These are phyloP conservation scores for Pseudopyricularia cyperi DNA, from an alignment of 2,329 filamentous ascomycete genomes.

Conservation along the genomic window DNA sequence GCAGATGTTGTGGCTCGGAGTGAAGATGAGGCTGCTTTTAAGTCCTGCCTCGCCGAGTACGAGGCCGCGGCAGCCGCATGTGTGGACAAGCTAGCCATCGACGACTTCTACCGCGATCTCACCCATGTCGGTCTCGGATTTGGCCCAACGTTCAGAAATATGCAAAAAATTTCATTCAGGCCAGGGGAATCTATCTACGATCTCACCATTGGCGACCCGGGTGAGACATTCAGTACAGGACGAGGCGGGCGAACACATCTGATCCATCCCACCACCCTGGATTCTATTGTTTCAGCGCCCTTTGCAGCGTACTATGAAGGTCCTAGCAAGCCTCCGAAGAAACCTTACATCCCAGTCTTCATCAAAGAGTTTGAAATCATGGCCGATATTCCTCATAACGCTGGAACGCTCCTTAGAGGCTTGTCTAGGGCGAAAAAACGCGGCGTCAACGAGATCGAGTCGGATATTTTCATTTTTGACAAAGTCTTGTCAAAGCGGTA, in stretches of 20 bases:
- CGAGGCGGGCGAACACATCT: conserved; percentile 10
- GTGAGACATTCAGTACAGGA: neutral
- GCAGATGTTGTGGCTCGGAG: neutral
- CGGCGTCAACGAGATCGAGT: neutral
- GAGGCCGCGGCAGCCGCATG: neutral
- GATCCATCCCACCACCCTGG: conserved; percentile 22
- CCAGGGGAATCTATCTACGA: neutral
- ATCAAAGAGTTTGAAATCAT: neutral
- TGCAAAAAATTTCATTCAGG: neutral
- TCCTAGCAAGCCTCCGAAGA: neutral
- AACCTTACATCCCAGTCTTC: neutral
- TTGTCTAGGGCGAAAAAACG: neutral
- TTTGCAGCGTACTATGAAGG: neutral
- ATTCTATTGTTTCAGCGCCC: conserved; percentile 13
- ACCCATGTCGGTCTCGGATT: neutral
- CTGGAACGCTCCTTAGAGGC: neutral
- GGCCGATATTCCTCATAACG: neutral
- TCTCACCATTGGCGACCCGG: neutral
- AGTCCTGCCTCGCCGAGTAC: neutral
- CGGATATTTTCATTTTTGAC: neutral
- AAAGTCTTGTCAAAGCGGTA: neutral
- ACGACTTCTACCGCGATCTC: neutral
- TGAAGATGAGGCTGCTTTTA: neutral
- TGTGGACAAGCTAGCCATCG: neutral
- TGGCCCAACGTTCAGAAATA: neutral